Evolutionary conservation across 176 grass and related monocot genomes (phyloP).

Genomic region (Carex pumila): DNA sequence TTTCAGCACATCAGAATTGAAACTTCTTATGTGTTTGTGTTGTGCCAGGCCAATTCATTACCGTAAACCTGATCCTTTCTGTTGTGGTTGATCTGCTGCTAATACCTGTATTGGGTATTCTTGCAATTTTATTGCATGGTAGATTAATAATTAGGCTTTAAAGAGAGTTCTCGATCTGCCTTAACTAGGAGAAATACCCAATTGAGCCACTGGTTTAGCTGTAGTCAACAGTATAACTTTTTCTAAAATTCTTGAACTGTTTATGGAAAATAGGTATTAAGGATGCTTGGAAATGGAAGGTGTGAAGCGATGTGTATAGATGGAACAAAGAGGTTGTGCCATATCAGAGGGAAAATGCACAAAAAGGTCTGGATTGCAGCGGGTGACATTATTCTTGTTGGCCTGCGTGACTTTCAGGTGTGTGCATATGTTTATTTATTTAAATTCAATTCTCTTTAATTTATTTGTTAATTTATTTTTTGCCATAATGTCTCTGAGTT

Average conservation of each 20-base stretch:
- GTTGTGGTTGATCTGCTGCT: background rate
- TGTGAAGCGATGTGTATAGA: constrained; percentile 73
- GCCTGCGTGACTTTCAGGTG: constrained; percentile 61
- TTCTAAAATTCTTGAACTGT: background rate
- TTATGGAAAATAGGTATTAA: constrained; percentile 3
- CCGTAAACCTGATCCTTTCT: background rate
- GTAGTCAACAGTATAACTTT: background rate
- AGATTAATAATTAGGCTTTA: background rate
- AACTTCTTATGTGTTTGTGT: background rate
- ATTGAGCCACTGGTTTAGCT: background rate
- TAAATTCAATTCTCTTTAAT: background rate
- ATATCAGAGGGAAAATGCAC: constrained; percentile 82
- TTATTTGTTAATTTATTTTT: background rate
- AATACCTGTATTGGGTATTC: background rate
- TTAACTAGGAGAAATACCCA: background rate
- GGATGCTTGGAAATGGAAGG: constrained; percentile 47
- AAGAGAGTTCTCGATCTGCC: background rate
- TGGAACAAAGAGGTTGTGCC: constrained; percentile 66
- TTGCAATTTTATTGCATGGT: background rate
- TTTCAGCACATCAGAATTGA: background rate
- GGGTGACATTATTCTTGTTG: constrained; percentile 70
- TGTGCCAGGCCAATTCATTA: background rate
- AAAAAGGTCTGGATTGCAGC: constrained; percentile 91
- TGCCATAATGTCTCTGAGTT: background rate
- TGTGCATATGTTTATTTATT: background rate